These are phyloP conservation scores for Nepenthes alata DNA, from an alignment of 179 eudicot genomes.

Conservation along the genomic window DNA sequence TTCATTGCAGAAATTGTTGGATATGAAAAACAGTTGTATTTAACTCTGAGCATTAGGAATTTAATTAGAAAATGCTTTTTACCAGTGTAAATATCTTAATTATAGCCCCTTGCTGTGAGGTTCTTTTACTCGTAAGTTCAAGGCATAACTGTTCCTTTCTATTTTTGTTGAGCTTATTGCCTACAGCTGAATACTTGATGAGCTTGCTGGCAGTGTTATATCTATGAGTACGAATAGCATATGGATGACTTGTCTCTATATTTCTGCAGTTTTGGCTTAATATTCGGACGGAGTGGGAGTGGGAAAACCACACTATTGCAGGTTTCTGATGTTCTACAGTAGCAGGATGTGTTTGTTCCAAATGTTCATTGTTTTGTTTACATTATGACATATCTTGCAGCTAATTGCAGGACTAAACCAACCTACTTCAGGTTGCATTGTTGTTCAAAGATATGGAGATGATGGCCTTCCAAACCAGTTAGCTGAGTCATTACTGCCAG, in stretches of 20 bases:
- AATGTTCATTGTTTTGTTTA: slow-evolving; percentile 1
- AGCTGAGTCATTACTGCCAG: slow-evolving; percentile 42
- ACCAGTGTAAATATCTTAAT: no score
- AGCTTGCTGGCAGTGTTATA: background rate
- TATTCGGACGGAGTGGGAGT: slow-evolving; percentile 97
- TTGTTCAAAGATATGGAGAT: slow-evolving; percentile 49
- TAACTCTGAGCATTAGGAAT: background rate
- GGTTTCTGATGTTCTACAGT: slow-evolving; percentile 22
- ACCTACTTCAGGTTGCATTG: slow-evolving; percentile 85
- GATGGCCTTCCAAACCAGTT: slow-evolving; percentile 44
- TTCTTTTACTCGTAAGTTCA: no score
- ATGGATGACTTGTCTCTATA: slow-evolving; percentile 7
- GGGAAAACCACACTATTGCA: slow-evolving; percentile 95
- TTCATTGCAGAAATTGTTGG: background rate
- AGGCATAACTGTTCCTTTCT: no score
- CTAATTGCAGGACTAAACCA: slow-evolving; percentile 84
- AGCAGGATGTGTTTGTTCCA: background rate
- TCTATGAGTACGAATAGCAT: background rate
- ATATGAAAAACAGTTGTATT: background rate
- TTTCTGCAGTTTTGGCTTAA: slow-evolving; percentile 68
- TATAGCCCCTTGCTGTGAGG: no score
- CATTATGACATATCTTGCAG: slow-evolving; percentile 25
- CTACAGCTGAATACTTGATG: background rate
- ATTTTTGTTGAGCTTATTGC: no score
- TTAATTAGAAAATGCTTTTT: background rate